phyloP scores from a whole-genome alignment of 805 yeast genomes.

The Wickerhamomyces ciferrii region DNA sequence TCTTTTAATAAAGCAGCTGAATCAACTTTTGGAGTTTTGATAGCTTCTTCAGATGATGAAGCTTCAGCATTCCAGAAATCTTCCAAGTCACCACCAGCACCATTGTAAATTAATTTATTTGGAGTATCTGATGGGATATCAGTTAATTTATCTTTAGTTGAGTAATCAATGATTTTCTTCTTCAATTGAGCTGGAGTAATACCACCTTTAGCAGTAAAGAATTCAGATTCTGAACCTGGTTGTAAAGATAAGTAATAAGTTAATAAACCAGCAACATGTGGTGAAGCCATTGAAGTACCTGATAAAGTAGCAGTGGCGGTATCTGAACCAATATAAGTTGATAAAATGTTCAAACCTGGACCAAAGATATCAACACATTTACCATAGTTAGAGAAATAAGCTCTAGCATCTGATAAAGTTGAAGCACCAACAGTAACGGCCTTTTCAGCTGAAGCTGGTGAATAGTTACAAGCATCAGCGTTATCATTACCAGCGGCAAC shows the following conservation, averaged over 20 bases:
- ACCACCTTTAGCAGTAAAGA: slow-evolving; percentile 43
- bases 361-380: slow-evolving; percentile 95
- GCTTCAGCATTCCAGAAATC: slow-evolving; percentile 21
- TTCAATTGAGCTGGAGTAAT: slow-evolving; percentile 72
- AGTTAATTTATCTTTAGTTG: slow-evolving; percentile 51
- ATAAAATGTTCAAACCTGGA: slow-evolving; percentile 87
- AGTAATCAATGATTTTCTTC: slow-evolving; percentile 66
- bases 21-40: slow-evolving; percentile 7
- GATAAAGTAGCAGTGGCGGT: slow-evolving; percentile 77
- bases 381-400: slow-evolving; percentile 94
- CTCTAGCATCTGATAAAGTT: slow-evolving; percentile 82
- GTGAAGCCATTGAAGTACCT: slow-evolving; percentile 99
- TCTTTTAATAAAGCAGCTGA: slow-evolving; percentile 9
- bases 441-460: slow-evolving; percentile 83
- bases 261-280: slow-evolving; percentile 89
- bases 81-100: slow-evolving; percentile 66
- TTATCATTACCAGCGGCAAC: slow-evolving; percentile 97
- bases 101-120: slow-evolving; percentile 72
- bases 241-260: slow-evolving; percentile 85
- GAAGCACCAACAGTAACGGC: slow-evolving; percentile 96
- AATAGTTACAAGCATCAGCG: slow-evolving; percentile 86
- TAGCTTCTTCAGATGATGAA: slow-evolving; percentile 1
- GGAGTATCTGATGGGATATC: slow-evolving; percentile 74
- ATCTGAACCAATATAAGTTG: slow-evolving; percentile 76
- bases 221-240: slow-evolving; percentile 67